These are phyloP conservation scores for Yamadazyma taylorii DNA, from an alignment of 1,139 yeast species.

Conservation along the genomic window DNA sequence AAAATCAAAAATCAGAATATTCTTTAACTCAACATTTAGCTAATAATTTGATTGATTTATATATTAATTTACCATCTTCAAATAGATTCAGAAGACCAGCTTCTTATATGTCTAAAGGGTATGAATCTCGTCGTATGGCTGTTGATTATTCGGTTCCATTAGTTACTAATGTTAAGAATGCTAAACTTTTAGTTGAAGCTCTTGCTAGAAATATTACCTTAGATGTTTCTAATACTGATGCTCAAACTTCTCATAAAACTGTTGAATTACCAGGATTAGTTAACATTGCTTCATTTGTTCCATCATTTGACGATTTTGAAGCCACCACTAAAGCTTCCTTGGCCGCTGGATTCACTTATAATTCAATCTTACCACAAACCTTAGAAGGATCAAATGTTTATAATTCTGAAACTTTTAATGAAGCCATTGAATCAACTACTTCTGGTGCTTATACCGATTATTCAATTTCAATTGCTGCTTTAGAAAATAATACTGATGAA, in stretches of 20 bases:
- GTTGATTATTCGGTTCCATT: conserved; percentile 97
- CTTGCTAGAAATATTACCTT: conserved; percentile 68
- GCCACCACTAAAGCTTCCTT: conserved; percentile 69
- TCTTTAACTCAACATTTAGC: conserved; percentile 96
- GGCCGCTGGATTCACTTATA: conserved; percentile 87
- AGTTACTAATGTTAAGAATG: conserved; percentile 97
- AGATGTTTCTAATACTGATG: conserved; percentile 76
- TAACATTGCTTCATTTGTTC: conserved; percentile 77
- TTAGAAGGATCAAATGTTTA: conserved; percentile 61
- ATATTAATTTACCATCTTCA: conserved; percentile 94
- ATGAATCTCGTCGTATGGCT: conserved; percentile 99
- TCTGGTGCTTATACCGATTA: conserved; percentile 76
- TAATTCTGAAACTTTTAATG: conserved; percentile 62
- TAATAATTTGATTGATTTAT: conserved; percentile 91
- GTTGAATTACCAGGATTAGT: conserved; percentile 84
- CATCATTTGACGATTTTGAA: conserved; percentile 65
- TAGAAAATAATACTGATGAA: conserved; percentile 63
- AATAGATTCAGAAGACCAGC: conserved; percentile 99
- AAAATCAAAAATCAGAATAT: conserved; percentile 86
- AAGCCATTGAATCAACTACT: conserved; percentile 59
- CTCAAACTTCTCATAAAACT: conserved; percentile 88
- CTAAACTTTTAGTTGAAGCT: conserved; percentile 93
- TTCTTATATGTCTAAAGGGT: conserved; percentile 95
- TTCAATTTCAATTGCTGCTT: conserved; percentile 81
- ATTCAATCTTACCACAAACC: conserved; percentile 76